Conservation (phyloP, 1,139 yeast species). For the Candida sp. region DNA sequence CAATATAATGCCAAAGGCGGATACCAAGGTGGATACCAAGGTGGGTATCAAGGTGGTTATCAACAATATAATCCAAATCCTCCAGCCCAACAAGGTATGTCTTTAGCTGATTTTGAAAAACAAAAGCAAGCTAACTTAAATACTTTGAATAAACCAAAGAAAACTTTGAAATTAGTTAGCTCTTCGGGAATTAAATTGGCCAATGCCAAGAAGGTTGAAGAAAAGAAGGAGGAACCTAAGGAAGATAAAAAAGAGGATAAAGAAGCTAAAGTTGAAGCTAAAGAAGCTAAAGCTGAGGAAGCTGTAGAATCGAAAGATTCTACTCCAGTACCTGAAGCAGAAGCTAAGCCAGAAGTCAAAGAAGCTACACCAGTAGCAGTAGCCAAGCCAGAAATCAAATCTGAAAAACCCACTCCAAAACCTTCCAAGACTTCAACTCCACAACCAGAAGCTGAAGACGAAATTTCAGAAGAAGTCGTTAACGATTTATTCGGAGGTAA, state of each 20-base stretch:
- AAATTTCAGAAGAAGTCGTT: slow-evolving; percentile 84
- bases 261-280: slow-evolving; percentile 7
- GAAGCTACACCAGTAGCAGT: slow-evolving; percentile 12
- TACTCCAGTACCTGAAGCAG: slow-evolving; percentile 4
- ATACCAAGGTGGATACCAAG: slow-evolving; percentile 15
- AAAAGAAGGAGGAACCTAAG: slow-evolving; percentile 14
- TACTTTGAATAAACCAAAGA: slow-evolving; percentile 52
- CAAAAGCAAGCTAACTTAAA: slow-evolving; percentile 48
- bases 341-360: slow-evolving; percentile 2
- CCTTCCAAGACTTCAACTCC: slow-evolving; percentile 34
- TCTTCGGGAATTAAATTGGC: slow-evolving; percentile 69
- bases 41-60: slow-evolving; percentile 24
- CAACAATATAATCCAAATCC: slow-evolving; percentile 17
- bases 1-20: slow-evolving; percentile 8
- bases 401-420: slow-evolving; percentile 9
- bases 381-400: slow-evolving; percentile 9
- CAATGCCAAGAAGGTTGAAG: slow-evolving; percentile 46
- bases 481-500: slow-evolving; percentile 95
- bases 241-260: slow-evolving; percentile 12
- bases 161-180: slow-evolving; percentile 61
- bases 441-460: slow-evolving; percentile 75
- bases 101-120: slow-evolving; percentile 84
- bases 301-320: slow-evolving; percentile 1
- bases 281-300: slow-evolving; percentile 9
- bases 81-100: slow-evolving; percentile 58